Base-by-base conservation (phyloP, 2,329 filamentous ascomycete species). In the Ambrosiella beaveri region DNA sequence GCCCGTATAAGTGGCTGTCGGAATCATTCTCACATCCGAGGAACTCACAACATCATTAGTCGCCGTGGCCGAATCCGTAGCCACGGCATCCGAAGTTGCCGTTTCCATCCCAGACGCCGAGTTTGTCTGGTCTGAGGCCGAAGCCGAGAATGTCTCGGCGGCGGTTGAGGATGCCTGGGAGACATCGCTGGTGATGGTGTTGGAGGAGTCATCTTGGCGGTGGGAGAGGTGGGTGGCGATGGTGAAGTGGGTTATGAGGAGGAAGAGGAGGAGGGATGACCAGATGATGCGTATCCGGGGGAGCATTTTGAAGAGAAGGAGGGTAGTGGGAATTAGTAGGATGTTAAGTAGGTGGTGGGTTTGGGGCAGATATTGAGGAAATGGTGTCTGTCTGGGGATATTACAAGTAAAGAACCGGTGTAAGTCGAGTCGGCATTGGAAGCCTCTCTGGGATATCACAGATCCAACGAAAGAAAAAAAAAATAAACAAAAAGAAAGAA, bases 231-330 rank as follows among this genome's bases (percentile, higher is more conserved):
- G 67, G 9, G 47, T 11, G 11, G 70, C 70, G 19, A 65, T 63
- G 17, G 66, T 69, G 52, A 69, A 61, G 49, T 75, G 70, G 27
- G 73, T 63, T 47, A 66, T 65, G 47, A 74, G 53, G 3, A 69
- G 54, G 19, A 75, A 63, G 63, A 69, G 71, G 58, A 76, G 63
- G 50, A 74, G 62, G 3, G 58, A 36, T n/a, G 53, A 45, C 38
- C 56, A 59, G 35, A 58, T 38, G 36, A 52, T 56, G 7, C 49
- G 36, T 40, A 47, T 50, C 27, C 47, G 45, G 12, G 57, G 50
- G 15, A 55, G 37, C 36, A 60, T 41, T 57, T 59, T 62, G 13
- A 17, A 45, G 35, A 36, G 27, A 36, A 36, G 2, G 19, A 7
- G 2, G 17, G 9, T 51, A 51, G 6, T 51, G 12, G 36, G 35